Evolutionary conservation across 805 yeast genomes (phyloP), one percentile per base, ranked within the genome.

Genomic region (Wickerhamomyces canadensis): DNA sequence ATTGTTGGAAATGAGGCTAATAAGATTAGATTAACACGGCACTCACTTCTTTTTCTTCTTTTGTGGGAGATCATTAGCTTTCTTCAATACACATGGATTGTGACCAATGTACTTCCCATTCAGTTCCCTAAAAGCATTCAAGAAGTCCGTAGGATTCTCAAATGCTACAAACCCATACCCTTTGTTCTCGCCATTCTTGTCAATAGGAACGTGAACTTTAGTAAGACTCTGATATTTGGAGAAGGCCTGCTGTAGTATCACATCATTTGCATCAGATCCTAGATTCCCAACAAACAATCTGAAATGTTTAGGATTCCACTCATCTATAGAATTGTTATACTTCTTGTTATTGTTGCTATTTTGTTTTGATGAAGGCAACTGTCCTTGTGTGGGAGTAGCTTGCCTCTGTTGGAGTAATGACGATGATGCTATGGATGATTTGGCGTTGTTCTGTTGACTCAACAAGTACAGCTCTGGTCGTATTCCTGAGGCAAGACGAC

Each of bases 91-190:
- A 19, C 84, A 76, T 0, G 93, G 93, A 49, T 80, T 80, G 48
- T 68, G 74, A 2, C 93, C 94, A 33, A 84, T 70, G 47, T 80
- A 82, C 51, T 81, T 80, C 19, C 86, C 85, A 52, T 84, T 80
- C 78, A 82, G 72, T 49, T 80, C 85, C 52, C 76, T 79, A 58
- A 80, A 84, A 3, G 89, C 87, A 35, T 64, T 60, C 37, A 84
- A 63, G 48, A 80, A 84, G 51, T 84, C 91, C 16, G 77, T 75
- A 0, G 89, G 59, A 42, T 70, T 70, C 3, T 61, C 64, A 55
- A 84, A 84, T 6, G 85, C 76, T 12, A 84, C 81, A 56, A 84
- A 84, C 7, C 88, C 94, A 54, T 64, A 84, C 4, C 94, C 93
- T 52, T 74, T 78, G 28, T 47, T 51, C 8, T 62, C 65, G 0